These are phyloP conservation scores for Acacia melanoxylon DNA, from an alignment of 306 rosid species.

Conservation along the genomic window DNA sequence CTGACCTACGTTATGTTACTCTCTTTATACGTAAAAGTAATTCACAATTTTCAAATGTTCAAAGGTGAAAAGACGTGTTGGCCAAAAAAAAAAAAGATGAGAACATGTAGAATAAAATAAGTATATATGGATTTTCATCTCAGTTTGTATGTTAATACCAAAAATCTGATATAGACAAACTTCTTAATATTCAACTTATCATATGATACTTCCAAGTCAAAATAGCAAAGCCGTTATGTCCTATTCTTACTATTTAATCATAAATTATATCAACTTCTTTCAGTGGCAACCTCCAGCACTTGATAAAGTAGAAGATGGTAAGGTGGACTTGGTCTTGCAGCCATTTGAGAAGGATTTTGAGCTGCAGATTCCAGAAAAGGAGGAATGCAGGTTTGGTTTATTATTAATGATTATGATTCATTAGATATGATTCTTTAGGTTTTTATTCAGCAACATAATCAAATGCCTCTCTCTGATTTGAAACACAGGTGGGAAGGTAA, in stretches of 20 bases:
- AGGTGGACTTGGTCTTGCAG: slow-evolving; percentile 61
- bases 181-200: neutral
- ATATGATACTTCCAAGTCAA: neutral
- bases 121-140: neutral
- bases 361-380: slow-evolving; percentile 67
- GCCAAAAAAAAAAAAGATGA: neutral
- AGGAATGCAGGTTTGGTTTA: slow-evolving; percentile 57
- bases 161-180: neutral
- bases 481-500: slow-evolving; percentile 87
- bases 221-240: neutral
- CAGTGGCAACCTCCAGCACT: slow-evolving; percentile 87
- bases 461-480: slow-evolving; percentile 7
- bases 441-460: neutral
- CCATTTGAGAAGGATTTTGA: slow-evolving; percentile 67
- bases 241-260: neutral
- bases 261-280: slow-evolving; percentile 4
- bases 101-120: neutral
- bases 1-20: too few relatives aligned
- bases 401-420: slow-evolving; percentile 12
- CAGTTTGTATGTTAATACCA: neutral
- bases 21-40: neutral
- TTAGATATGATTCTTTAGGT: neutral
- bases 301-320: slow-evolving; percentile 54
- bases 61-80: neutral
- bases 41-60: neutral